Base-by-base conservation (phyloP, 306 rosid genomes). In the Acacia melanoxylon region DNA sequence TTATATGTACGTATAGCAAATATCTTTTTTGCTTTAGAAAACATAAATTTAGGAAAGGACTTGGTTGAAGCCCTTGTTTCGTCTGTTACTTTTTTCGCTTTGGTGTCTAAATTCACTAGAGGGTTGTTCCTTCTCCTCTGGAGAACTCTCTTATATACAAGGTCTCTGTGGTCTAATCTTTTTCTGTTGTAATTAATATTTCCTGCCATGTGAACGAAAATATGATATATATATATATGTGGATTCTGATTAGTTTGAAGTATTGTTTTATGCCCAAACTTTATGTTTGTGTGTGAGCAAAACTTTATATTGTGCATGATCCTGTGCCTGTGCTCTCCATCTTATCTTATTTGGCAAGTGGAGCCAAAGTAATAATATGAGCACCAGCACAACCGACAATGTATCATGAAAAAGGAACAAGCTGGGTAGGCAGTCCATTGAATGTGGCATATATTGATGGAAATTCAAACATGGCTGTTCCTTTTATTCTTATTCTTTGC, bases 31-130 rank as follows among this genome's bases (percentile, higher is more conserved):
- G 86, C 86, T 82, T 82, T 86, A 90, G 95, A 85, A 80, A 87
- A 92, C 94, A 86, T 78, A 87, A 88, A 87, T 83, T 35, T 91
- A 93, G 97, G 88, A 89, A 62, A 78, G 81, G 76, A 81, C 85
- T 31, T 62, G 74, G 27, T 59, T 62, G 24, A 10, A 72, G 40
- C 17, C 40, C 37, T 48, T 22, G 29, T 69, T 41, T 22, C 12
- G 15, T 69, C 25, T 42, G 3, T 68, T 9, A 16, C 40, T 9
- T 49, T 69, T 11, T 29, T 8, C 63, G 1, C 9, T 65, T 58
- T 72, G 61, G 49, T 71, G 72, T 81, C 83, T 71, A 33, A 72
- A 80, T 81, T 35, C 83, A 83, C 85, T 63, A 82, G 65, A 74
- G 82, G 62, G 66, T 49, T 83, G 87, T 86, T 87, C 79, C 67